These are phyloP conservation scores for Coemansia sp. DNA, from an alignment of 192 early-diverging fungal species.

Conservation along the genomic window DNA sequence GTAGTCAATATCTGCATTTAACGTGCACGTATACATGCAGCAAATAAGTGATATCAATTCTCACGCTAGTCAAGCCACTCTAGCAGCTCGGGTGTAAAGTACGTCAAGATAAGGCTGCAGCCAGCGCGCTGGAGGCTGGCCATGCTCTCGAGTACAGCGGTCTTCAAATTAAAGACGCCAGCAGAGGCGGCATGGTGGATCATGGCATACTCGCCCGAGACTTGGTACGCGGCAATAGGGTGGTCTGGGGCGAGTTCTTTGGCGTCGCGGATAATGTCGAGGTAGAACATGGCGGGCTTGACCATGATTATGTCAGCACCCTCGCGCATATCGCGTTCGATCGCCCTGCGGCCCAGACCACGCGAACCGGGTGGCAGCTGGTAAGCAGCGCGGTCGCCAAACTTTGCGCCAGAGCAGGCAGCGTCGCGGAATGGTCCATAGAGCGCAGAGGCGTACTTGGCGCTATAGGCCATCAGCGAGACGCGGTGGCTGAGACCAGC, in stretches of 20 bases:
- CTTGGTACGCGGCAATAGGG: slow-evolving; percentile 97
- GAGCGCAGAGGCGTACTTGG: slow-evolving; percentile 94
- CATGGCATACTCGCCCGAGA: slow-evolving; percentile 86
- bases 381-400: slow-evolving; percentile 93
- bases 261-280: slow-evolving; percentile 93
- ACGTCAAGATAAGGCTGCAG: slow-evolving; percentile 92
- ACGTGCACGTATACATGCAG: neutral
- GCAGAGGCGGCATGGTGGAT: slow-evolving; percentile 83
- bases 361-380: slow-evolving; percentile 90
- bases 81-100: slow-evolving; percentile 92
- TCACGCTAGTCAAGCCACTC: slow-evolving; percentile 76
- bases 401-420: slow-evolving; percentile 88
- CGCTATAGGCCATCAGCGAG: slow-evolving; percentile 94
- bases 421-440: slow-evolving; percentile 99
- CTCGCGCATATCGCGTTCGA: slow-evolving; percentile 85
- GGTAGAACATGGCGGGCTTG: slow-evolving; percentile 94
- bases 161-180: slow-evolving; percentile 81
- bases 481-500: slow-evolving; percentile 78
- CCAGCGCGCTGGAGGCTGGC: slow-evolving; percentile 84
- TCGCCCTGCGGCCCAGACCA: slow-evolving; percentile 88
- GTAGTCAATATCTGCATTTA: slow-evolving; percentile 2
- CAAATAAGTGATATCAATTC: neutral
- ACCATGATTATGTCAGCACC: slow-evolving; percentile 98
- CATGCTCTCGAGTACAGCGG: slow-evolving; percentile 86
- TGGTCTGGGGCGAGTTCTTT: slow-evolving; percentile 74